phyloP scores from a whole-genome alignment of 2,329 filamentous ascomycete genomes.

The Trichoderma citrinoviride region DNA sequence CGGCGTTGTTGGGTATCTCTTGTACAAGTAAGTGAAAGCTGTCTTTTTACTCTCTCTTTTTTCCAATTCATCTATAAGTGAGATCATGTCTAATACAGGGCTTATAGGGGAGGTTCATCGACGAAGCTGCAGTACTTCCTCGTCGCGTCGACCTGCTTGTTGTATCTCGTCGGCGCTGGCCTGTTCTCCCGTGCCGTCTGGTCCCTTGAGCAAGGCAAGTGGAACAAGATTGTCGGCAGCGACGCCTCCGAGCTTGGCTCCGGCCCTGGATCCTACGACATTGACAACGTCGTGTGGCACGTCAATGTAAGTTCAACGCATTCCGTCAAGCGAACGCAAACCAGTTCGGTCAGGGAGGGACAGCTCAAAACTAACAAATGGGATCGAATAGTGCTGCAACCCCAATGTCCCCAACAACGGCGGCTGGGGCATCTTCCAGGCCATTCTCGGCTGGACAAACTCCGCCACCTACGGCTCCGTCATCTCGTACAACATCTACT shows the following conservation, averaged over 20 bases:
- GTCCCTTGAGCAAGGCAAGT: slow-evolving; percentile 68
- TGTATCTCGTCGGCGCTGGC: slow-evolving; percentile 81
- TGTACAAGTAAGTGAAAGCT: slow-evolving; percentile 65
- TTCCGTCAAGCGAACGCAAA: too few relatives aligned
- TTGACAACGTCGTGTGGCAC: slow-evolving; percentile 76
- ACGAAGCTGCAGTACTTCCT: slow-evolving; percentile 66
- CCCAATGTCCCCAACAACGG: slow-evolving; percentile 68
- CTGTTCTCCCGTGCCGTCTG: slow-evolving; percentile 76
- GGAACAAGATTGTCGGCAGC: slow-evolving; percentile 63
- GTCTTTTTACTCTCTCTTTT: background rate
- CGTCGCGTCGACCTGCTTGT: slow-evolving; percentile 75
- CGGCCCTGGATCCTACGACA: slow-evolving; percentile 77
- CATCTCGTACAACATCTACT: slow-evolving; percentile 85
- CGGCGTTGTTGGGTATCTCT: slow-evolving; percentile 62
- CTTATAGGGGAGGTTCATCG: slow-evolving; percentile 42
- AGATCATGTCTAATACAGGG: background rate
- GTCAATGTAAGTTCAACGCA: slow-evolving; percentile 60
- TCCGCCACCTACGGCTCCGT: slow-evolving; percentile 85
- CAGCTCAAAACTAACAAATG: background rate
- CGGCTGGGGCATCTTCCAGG: slow-evolving; percentile 86
- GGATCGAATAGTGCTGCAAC: slow-evolving; percentile 65
- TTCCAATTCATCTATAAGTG: background rate
- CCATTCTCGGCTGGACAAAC: slow-evolving; percentile 83
- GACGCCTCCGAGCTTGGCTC: slow-evolving; percentile 49
- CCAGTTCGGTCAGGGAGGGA: background rate